phyloP scores from a whole-genome alignment of 495 filamentous ascomycete species.

The Tuber umbilicatum region DNA sequence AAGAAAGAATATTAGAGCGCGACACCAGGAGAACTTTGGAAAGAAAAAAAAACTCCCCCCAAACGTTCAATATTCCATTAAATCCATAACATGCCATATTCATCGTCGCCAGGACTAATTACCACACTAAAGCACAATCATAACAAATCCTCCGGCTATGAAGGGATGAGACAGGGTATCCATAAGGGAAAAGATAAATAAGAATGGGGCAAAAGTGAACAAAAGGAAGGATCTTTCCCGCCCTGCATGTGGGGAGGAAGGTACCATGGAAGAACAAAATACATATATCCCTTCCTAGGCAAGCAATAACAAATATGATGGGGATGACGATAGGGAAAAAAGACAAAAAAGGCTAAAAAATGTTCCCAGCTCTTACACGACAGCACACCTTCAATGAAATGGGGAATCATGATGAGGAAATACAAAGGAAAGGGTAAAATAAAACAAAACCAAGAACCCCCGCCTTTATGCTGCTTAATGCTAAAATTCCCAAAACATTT shows the following conservation, averaged over 20 bases:
- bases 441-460: constrained; percentile 19
- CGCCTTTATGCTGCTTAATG: constrained; percentile 29
- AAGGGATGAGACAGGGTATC: background rate
- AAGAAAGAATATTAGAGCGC: background rate
- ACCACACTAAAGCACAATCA: background rate
- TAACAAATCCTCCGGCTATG: background rate
- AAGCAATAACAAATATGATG: constrained; percentile 10
- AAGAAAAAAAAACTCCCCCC: background rate
- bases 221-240: background rate
- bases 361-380: background rate
- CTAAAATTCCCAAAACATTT: constrained; percentile 29
- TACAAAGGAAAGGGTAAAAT: constrained; percentile 11
- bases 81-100: background rate
- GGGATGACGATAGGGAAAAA: constrained; percentile 9
- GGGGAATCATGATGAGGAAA: background rate
- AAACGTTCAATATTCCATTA: background rate
- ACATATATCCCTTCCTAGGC: constrained; percentile 9
- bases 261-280: constrained; percentile 12
- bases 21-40: background rate
- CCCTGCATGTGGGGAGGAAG: background rate
- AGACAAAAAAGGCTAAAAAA: background rate
- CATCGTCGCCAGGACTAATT: constrained; percentile 1
- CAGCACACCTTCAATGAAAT: background rate
- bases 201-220: background rate
- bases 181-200: background rate